A percentile compares a stretch with the other conserved stretches of the same genome.
phyloP scores from a whole-genome alignment of 164 flowering plant genomes.

The Protea cynaroides region DNA sequence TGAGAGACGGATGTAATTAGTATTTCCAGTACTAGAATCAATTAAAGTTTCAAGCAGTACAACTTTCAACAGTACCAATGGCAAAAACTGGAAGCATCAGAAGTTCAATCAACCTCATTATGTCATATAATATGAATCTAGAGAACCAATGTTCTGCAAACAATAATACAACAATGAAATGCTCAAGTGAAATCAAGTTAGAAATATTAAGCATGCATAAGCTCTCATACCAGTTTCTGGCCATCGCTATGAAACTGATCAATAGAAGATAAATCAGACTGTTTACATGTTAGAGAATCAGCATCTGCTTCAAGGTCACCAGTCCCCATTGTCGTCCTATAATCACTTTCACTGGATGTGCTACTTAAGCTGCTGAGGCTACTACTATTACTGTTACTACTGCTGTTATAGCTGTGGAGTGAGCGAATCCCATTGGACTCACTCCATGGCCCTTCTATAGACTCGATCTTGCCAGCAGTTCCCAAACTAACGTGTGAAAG shows the following conservation, averaged over 20 bases:
- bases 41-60: too few relatives aligned
- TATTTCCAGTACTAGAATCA: too few relatives aligned
- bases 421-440: constrained; percentile 31
- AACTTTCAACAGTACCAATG: too few relatives aligned
- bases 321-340: constrained; percentile 33
- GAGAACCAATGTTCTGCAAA: background rate
- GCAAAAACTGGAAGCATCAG: too few relatives aligned
- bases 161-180: background rate
- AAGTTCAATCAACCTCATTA: background rate
- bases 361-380: constrained; percentile 76
- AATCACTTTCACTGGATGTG: constrained; percentile 84
- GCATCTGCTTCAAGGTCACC: constrained; percentile 98
- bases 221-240: constrained; percentile 42
- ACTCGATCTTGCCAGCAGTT: constrained; percentile 41
- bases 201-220: background rate
- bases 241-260: constrained; percentile 54
- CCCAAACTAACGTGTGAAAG: constrained; percentile 17
- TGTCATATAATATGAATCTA: background rate
- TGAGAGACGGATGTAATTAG: too few relatives aligned
- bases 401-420: constrained; percentile 54
- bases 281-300: constrained; percentile 77
- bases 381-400: constrained; percentile 80
- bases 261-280: constrained; percentile 64
- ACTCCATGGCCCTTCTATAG: constrained; percentile 39
- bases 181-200: background rate